Base-by-base conservation (phyloP, 306 rosid species). In the Begonia loranthoides region DNA sequence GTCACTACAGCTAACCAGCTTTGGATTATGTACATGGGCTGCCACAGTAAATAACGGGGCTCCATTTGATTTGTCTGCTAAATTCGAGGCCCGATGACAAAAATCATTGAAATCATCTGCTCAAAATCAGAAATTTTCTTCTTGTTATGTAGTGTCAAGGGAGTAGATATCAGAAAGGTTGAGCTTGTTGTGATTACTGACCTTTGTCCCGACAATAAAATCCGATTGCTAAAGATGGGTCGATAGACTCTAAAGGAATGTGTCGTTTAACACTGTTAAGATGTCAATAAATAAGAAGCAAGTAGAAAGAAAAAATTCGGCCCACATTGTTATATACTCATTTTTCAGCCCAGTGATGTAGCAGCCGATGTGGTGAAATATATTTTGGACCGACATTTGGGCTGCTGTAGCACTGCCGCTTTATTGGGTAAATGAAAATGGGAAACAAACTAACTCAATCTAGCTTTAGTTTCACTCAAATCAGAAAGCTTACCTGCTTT, bases 161-260 rank as follows among this genome's bases (percentile, higher is more conserved):
- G 36, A 28, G 3, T 28, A 28, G 36, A 28, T 4, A 28, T 28
- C 36, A 5, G 36, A 28, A 28, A 28, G 36, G 36, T 28, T 28
- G 36, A 28, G 36, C 36, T 28, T 28, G 36, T 28, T 28, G 36
- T 4, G 36, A 52, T 28, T 10, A 15, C 67, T 59, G 45, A 87
- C 96, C 94, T 86, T 76, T 86, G 67, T 80, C 82, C 17, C 86
- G 92, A 65, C 99, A 90, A 72, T 85, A 90, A 75, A 90, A 90
- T 57, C 99, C 99, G 63, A 90, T 78, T 44, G 99, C 99, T 64
- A 90, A 63, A 52, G 99, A 90, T 55, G 99, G 85, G 71, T 90
- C 99, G 41, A 90, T 78, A 13, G 83, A 67, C 52, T 86, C 94
- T 34, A 90, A 68, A 24, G 84, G 79, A 4, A 85, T 78, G 71